Conservation (phyloP, 495 filamentous ascomycete species). For the Xylona heveae region DNA sequence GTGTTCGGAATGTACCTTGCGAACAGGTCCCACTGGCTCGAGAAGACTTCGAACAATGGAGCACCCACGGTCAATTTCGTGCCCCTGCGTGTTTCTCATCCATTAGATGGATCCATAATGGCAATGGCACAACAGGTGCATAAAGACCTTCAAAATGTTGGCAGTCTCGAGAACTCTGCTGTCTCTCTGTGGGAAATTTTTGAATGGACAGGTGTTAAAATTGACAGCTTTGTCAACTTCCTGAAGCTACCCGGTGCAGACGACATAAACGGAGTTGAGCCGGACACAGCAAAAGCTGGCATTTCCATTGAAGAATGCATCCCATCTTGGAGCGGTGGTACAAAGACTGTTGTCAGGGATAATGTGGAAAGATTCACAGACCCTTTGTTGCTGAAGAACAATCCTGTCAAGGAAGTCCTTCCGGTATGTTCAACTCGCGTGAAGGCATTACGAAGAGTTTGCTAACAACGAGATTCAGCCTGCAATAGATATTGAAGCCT, state of each 20-base stretch:
- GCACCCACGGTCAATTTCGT: constrained; percentile 32
- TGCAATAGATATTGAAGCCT: constrained; percentile 31
- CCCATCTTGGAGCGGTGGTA: background rate
- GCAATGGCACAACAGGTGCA: constrained; percentile 23
- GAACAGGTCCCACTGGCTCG: constrained; percentile 25
- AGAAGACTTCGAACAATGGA: constrained; percentile 14
- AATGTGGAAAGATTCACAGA: constrained; percentile 6
- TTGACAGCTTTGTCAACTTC: constrained; percentile 35
- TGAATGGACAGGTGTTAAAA: constrained; percentile 22
- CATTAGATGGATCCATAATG: constrained; percentile 9
- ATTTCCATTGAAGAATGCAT: background rate
- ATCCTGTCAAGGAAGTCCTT: constrained; percentile 11
- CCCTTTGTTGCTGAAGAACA: constrained; percentile 8
- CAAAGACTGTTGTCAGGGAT: constrained; percentile 1
- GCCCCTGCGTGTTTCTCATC: constrained; percentile 20
- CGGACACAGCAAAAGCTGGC: background rate
- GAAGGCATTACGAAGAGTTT: background rate
- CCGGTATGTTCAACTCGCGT: constrained; percentile 11
- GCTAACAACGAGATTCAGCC: constrained; percentile 17
- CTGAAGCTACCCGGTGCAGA: constrained; percentile 17
- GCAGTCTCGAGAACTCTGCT: constrained; percentile 12
- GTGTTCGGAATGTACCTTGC: constrained; percentile 32
- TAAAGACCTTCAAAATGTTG: constrained; percentile 18
- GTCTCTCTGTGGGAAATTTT: constrained; percentile 27
- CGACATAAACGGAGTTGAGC: constrained; percentile 3